Base-by-base conservation (phyloP, 2,329 filamentous ascomycete genomes). In the Curvularia eragrostidis region DNA sequence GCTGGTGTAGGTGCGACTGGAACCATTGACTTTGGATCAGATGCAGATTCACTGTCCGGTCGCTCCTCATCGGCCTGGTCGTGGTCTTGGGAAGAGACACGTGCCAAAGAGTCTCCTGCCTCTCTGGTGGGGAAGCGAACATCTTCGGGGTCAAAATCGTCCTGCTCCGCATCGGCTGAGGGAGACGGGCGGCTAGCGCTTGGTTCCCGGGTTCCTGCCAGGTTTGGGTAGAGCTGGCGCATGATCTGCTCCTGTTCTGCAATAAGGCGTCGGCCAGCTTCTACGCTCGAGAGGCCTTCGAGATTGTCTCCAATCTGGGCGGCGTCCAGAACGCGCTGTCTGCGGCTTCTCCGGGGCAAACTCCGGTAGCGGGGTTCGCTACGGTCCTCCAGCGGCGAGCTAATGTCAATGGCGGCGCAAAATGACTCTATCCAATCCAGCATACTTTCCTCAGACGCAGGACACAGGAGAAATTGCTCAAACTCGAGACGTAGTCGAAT, bases 321-420 rank as follows among this genome's bases (percentile, higher is more conserved):
- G 15, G 66, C 66, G 28, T 78, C 75, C 13, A 78, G 65, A n/a
- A 73, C 44, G 18, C 75, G 71, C 58, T 77, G 75, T 12, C 77
- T 70, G 36, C 77, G 61, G 61, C 75, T 74, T 28, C 81, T 70
- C 28, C 81, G 73, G 5, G 81, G 81, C 13, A 83, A 72, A 51
- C 80, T 83, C 48, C 80, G 77, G 59, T 81, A 80, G 48, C 77
- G 72, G 15, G 77, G 77, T 54, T 78, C 76, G 53, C 72, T 79
- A 46, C 90, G 85, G 63, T 91, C 89, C 64, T 93, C 90, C 38
- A 92, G 82, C 1, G 89, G 85, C 0, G 85, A 81, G 12, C 89
- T 86, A 19, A 93, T 84, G 68, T 91, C 88, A 58, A 93, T 89
- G 46, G 87, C 89, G n/a, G 88, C 87, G 67, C 88, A 90, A 38